Conservation (phyloP, 805 yeast species). For the Candida saitoana region DNA sequence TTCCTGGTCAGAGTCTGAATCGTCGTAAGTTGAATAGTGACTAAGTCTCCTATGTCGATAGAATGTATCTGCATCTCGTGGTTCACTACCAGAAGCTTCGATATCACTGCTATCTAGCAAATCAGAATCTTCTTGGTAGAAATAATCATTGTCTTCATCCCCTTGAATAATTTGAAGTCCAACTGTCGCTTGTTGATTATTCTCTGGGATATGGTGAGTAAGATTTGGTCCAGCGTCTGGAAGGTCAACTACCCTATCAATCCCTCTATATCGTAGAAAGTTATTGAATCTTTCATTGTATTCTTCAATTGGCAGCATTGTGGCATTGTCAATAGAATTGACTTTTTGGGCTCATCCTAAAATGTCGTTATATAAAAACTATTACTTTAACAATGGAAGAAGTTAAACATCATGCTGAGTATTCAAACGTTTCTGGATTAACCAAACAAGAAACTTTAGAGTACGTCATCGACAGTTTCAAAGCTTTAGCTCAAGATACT, state of each 20-base stretch:
- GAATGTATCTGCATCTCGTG: conserved; percentile 1
- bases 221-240: neutral
- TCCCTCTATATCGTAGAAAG: conserved; percentile 10
- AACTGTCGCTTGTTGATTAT: neutral
- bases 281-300: neutral
- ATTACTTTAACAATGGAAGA: conserved; percentile 10
- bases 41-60: too few relatives aligned
- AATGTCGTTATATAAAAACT: neutral
- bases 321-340: neutral
- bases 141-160: neutral
- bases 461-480: conserved; percentile 54
- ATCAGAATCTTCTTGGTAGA: neutral
- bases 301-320: neutral
- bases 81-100: neutral
- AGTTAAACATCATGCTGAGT: conserved; percentile 63
- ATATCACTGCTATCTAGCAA: neutral
- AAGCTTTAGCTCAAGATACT: conserved; percentile 60
- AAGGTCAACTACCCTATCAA: conserved; percentile 6
- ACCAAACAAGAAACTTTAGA: conserved; percentile 54
- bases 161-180: neutral
- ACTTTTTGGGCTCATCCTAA: neutral
- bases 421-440: conserved; percentile 46
- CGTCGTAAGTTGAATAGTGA: neutral
- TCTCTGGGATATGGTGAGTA: neutral
- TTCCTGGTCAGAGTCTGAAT: conserved; percentile 6